phyloP scores from a whole-genome alignment of 2,329 filamentous ascomycete genomes.

The Colletotrichum musae region DNA sequence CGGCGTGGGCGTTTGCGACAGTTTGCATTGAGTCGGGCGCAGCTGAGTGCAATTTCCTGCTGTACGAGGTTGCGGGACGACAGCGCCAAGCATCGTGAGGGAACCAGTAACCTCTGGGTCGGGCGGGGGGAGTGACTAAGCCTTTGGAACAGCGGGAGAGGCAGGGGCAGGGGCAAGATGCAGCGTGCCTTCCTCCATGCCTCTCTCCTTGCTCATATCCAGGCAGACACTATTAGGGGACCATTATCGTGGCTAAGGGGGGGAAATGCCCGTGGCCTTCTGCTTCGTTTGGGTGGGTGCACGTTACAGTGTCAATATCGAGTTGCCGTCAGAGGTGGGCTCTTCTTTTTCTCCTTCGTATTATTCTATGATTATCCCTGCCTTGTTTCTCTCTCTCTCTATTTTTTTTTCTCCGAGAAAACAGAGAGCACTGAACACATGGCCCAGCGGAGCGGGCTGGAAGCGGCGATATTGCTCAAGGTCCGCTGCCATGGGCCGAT shows the following conservation, averaged over 20 bases:
- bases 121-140: constrained; percentile 23
- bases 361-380: too few relatives aligned
- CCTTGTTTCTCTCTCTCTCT: too few relatives aligned
- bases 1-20: neutral
- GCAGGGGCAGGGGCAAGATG: too few relatives aligned
- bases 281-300: constrained; percentile 15
- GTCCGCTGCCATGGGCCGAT: constrained; percentile 3
- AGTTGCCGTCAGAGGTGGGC: neutral
- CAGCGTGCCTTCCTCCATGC: too few relatives aligned
- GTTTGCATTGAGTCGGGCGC: constrained; percentile 23
- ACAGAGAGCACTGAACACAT: neutral
- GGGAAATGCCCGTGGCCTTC: constrained; percentile 2
- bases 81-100: constrained; percentile 31
- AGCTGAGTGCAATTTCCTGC: constrained; percentile 37
- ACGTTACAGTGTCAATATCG: neutral
- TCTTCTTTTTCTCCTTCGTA: neutral
- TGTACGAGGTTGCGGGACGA: constrained; percentile 32
- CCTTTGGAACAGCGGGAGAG: constrained; percentile 9
- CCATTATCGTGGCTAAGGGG: constrained; percentile 17
- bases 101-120: neutral
- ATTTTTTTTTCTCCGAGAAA: constrained; percentile 15
- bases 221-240: too few relatives aligned
- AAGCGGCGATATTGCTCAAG: constrained; percentile 22
- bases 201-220: too few relatives aligned
- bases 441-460: constrained; percentile 20